Percentiles rank a stretch among this genome's conserved stretches.
These are phyloP conservation scores for Pistacia atlantica DNA, from an alignment of 345 rosid species.

Conservation along the genomic window DNA sequence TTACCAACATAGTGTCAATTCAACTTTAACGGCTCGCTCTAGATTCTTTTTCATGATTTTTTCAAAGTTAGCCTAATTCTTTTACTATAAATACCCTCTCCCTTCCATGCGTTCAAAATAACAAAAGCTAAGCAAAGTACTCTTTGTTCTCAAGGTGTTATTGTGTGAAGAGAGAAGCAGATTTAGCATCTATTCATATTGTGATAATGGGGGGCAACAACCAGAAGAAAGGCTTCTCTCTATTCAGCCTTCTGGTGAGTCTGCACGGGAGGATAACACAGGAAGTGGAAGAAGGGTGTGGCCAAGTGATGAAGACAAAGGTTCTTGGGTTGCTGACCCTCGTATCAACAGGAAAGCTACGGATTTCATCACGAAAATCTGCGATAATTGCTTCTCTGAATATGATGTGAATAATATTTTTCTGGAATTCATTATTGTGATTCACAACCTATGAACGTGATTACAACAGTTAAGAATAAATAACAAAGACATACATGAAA, in stretches of 20 bases:
- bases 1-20: not conserved
- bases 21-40: not conserved
- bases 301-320: constrained; percentile 44
- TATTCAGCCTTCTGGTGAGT: constrained; percentile 27
- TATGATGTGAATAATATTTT: constrained; percentile 11
- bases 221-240: constrained; percentile 31
- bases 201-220: constrained; percentile 37
- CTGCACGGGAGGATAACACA: constrained; percentile 9
- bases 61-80: no score
- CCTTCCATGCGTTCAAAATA: not conserved
- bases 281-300: constrained; percentile 24
- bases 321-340: constrained; percentile 39
- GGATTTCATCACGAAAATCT: constrained; percentile 56
- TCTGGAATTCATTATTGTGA: not conserved
- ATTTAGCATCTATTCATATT: no score
- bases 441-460: no score
- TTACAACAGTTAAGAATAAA: no score
- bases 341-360: constrained; percentile 21
- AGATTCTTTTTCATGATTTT: no score
- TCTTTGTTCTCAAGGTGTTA: no score
- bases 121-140: not conserved
- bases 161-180: no score
- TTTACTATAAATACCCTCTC: not conserved
- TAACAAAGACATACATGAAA: no score
- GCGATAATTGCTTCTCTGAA: constrained; percentile 47